Evolutionary conservation across 2,329 filamentous ascomycete genomes (phyloP), one percentile per base, ranked within the genome.

Genomic region (Botrytis tulipae): DNA sequence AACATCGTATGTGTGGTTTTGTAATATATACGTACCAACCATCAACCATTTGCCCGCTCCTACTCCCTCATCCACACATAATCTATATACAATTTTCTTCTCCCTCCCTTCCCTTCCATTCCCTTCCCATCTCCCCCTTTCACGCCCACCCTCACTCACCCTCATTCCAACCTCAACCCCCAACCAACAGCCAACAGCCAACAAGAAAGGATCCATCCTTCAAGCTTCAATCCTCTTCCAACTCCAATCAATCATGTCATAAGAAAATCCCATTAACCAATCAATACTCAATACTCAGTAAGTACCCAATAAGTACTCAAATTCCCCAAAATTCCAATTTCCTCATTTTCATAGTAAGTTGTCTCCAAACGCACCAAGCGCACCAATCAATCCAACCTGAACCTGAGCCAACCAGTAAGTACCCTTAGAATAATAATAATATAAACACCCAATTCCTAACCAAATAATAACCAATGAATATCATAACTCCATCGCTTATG

Each of bases 401-500:
- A 20, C 40, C 40, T 32, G 29, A 57, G 18, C 65, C 54, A 35
- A 68, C 40, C 6, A 18, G 48, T 16, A 42, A 18, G 35, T 54
- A 57, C 46, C 46, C n/a, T 29, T n/a, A 22, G 35, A 22, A 57
- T 42, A 40, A 20, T 54, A n/a, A 29, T 48, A 40, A 40, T 29
- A 20, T 29, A 44, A 61, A 61, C 25, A 54, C 25, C 14, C 1
- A 51, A 67, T 25, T 40, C 66, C 66, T 22, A 42, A 57, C 48
- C 48, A 57, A 66, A 32, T 35, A 66, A 48, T 42, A 20, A 57
- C 25, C 48, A 54, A 54, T 54, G 48, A 54, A 54, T 54, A 68
- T 68, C 66, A 42, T 68, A 66, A 68, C 66, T 68, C 66, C 48
- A 40, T 68, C 48, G 66, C 48, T 57, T 51, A 68, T 68, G 66